Percentiles rank a stretch among this genome's conserved stretches.
phyloP scores from a whole-genome alignment of 768 basidiomycete species.

The Chiua virens region DNA sequence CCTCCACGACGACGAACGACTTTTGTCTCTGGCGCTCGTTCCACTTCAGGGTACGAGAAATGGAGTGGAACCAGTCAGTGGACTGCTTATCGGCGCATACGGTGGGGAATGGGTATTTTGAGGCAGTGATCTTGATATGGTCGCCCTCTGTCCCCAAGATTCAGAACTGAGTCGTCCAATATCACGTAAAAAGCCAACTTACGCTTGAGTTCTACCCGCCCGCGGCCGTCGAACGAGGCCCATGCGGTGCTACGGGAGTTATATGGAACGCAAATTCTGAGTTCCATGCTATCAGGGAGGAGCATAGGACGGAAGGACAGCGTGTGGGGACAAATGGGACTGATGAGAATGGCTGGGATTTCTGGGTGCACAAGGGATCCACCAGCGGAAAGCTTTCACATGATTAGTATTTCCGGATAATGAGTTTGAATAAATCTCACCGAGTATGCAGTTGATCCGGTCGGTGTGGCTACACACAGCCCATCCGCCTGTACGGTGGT shows the following conservation, averaged over 20 bases:
- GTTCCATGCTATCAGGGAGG: conserved; percentile 96
- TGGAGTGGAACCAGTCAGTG: conserved; percentile 98
- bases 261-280: conserved; percentile 98
- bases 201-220: conserved; percentile 95
- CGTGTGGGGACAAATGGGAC: conserved; percentile 97
- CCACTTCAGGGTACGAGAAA: conserved; percentile 96
- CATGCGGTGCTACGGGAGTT: conserved; percentile 98
- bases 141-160: conserved; percentile 76
- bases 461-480: conserved; percentile 91
- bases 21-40: conserved; percentile 99
- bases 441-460: conserved; percentile 98
- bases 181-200: conserved; percentile 31
- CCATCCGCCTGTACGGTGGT: conserved; percentile 99
- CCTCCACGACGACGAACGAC: conserved; percentile 97
- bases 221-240: conserved; percentile 98
- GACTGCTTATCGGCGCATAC: conserved; percentile 98
- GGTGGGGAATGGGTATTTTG: conserved; percentile 97
- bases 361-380: conserved; percentile 98
- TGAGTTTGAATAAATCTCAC: conserved; percentile 41
- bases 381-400: conserved; percentile 79
- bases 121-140: conserved; percentile 97
- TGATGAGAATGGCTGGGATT: conserved; percentile 94
- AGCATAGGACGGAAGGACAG: conserved; percentile 99
- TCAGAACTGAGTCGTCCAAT: conserved; percentile 6
- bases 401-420: conserved; percentile 6